Evolutionary conservation across 1,139 yeast species (phyloP), one percentile per base, ranked within the genome.

Genomic region (Nakaseomyces uthaithaninus): DNA sequence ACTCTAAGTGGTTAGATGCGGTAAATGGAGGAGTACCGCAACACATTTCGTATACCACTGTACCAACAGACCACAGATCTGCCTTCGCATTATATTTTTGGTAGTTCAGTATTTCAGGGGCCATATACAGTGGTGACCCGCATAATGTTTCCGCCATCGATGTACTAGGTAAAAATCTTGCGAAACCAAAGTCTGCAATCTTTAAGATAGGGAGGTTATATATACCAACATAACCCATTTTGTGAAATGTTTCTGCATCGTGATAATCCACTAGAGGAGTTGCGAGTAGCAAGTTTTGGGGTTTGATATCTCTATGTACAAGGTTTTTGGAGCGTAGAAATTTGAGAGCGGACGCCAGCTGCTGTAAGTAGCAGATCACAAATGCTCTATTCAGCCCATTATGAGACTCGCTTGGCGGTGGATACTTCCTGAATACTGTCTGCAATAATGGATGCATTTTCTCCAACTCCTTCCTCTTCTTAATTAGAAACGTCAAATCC

Each of bases 71-170:
- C 98, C 98, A 91, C 48, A 91, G 66, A 60, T 91, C 98, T 0
- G 96, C 97, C 59, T 87, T 89, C 3, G 97, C 98, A 54, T 89
- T 87, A 64, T 91, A 91, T 62, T 87, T 91, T 59, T 93, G 97
- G 59, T 86, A 87, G 47, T 94, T 72, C 53, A 91, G 69, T 38
- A 91, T 93, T 62, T 91, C 98, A 0, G 98, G 98, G 0, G 98
- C 98, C 98, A 91, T 91, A 62, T 93, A 91, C 36, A 91, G 66
- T 1, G 98, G 98, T 9, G 95, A 85, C 1, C 98, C 98, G 68
- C 98, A 91, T 48, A 91, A 68, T 2, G 98, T 91, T 61, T 91
- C 98, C 1, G 98, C 97, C 74, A 93, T 71, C 2, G 95, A 80
- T 1, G 95, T 83, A 36, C 84, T 79, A 8, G 97, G 97, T 49